A percentile compares a stretch with the other conserved stretches of the same genome.
These are phyloP conservation scores for Monascus purpureus DNA, from an alignment of 495 filamentous ascomycete genomes.

Conservation along the genomic window DNA sequence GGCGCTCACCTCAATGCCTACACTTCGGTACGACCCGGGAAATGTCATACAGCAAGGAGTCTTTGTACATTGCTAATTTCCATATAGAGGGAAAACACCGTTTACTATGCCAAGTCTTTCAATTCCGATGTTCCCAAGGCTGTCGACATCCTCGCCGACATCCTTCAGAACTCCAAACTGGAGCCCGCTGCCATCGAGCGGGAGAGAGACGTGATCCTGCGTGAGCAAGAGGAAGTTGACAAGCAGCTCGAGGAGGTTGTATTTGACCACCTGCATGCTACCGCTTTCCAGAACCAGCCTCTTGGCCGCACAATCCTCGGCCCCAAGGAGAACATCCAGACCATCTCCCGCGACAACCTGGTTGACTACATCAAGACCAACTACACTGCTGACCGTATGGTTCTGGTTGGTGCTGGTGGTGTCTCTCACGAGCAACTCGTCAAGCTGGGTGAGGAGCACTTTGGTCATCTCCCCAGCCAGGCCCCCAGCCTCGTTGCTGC, in stretches of 20 bases:
- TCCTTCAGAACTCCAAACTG: slow-evolving; percentile 97
- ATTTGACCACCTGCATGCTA: slow-evolving; percentile 98
- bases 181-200: slow-evolving; percentile 86
- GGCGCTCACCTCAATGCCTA: slow-evolving; percentile 98
- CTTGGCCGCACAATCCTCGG: slow-evolving; percentile 96
- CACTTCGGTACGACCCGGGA: slow-evolving; percentile 69
- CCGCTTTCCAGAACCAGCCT: slow-evolving; percentile 89
- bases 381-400: slow-evolving; percentile 99
- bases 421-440: slow-evolving; percentile 89
- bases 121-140: slow-evolving; percentile 90
- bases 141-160: slow-evolving; percentile 97
- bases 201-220: slow-evolving; percentile 93
- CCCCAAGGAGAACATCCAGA: slow-evolving; percentile 94
- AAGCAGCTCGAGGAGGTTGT: slow-evolving; percentile 99
- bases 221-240: slow-evolving; percentile 98
- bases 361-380: slow-evolving; percentile 95
- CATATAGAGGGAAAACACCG: slow-evolving; percentile 85
- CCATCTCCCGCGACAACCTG: slow-evolving; percentile 82
- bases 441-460: slow-evolving; percentile 92
- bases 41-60: slow-evolving; percentile 1
- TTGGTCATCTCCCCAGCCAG: slow-evolving; percentile 57
- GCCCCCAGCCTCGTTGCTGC: slow-evolving; percentile 52
- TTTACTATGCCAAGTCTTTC: slow-evolving; percentile 99
- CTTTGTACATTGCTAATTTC: slow-evolving; percentile 5
- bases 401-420: slow-evolving; percentile 89